phyloP scores from a whole-genome alignment of 2,329 filamentous ascomycete species.

The Fusarium newnesense region DNA sequence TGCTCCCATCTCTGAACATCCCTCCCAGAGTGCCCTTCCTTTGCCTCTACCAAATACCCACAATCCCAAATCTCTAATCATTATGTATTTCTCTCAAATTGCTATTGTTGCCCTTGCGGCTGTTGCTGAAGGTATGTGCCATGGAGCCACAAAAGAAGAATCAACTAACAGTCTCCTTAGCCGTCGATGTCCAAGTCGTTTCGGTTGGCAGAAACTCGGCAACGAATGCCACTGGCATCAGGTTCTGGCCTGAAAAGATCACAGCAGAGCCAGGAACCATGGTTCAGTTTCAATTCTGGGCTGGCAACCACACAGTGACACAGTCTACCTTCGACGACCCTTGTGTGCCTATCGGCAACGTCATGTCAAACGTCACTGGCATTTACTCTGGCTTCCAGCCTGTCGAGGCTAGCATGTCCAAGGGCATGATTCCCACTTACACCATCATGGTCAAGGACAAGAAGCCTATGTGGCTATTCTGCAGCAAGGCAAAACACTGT shows the following conservation, averaged over 20 bases:
- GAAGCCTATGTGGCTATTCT: constrained; percentile 83
- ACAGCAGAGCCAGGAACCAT: constrained; percentile 70
- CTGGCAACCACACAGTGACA: constrained; percentile 80
- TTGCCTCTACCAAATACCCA: constrained; percentile 29
- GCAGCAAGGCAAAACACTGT: constrained; percentile 79
- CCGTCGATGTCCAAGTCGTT: constrained; percentile 68
- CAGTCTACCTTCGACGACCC: constrained; percentile 80
- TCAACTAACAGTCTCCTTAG: constrained; percentile 39
- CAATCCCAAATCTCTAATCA: constrained; percentile 42
- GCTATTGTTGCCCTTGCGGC: constrained; percentile 59
- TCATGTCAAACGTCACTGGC: constrained; percentile 63
- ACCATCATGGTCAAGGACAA: constrained; percentile 75
- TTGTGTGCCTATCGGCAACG: constrained; percentile 69
- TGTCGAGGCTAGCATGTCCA: constrained; percentile 62
- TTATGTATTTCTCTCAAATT: constrained; percentile 64
- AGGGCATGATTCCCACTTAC: constrained; percentile 71
- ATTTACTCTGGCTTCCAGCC: constrained; percentile 77
- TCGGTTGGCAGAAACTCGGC: constrained; percentile 66
- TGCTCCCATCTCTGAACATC: neutral
- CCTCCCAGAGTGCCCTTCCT: constrained; percentile 41
- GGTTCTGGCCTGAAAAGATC: constrained; percentile 74
- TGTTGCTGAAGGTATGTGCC: constrained; percentile 56
- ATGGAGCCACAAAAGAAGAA: neutral
- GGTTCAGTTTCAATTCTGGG: constrained; percentile 74
- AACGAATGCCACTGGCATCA: constrained; percentile 62